Evolutionary conservation across 805 yeast genomes (phyloP).

Genomic region (Teunomyces pallodes): DNA sequence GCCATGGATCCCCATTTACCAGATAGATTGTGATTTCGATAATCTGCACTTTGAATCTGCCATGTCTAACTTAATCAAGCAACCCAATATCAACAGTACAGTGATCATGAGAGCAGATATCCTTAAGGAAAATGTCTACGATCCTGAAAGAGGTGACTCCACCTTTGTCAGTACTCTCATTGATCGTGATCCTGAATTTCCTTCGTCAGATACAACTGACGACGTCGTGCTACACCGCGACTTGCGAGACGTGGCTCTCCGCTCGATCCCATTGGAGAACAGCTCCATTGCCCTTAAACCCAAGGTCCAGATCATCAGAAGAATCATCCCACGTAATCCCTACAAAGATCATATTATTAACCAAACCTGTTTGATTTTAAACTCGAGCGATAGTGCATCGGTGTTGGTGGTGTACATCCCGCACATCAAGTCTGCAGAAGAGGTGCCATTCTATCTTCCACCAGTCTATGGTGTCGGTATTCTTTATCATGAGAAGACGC

Average conservation of each 20-base stretch:
- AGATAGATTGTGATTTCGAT: slow-evolving; percentile 46
- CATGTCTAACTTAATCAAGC: slow-evolving; percentile 72
- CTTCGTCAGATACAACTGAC: slow-evolving; percentile 18
- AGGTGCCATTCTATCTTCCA: slow-evolving; percentile 88
- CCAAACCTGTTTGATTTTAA: slow-evolving; percentile 70
- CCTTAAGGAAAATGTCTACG: slow-evolving; percentile 48
- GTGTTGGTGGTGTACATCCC: slow-evolving; percentile 74
- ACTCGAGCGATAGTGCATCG: slow-evolving; percentile 26
- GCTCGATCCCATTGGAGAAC: slow-evolving; percentile 25
- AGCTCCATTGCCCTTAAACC: slow-evolving; percentile 25
- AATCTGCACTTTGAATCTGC: slow-evolving; percentile 66
- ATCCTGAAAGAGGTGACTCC: slow-evolving; percentile 28
- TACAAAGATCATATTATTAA: slow-evolving; percentile 77
- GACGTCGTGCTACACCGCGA: slow-evolving; percentile 29
- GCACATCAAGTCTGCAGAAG: slow-evolving; percentile 57
- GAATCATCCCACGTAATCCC: slow-evolving; percentile 91
- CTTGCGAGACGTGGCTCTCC: slow-evolving; percentile 30
- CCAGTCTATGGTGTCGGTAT: slow-evolving; percentile 78
- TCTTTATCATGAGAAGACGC: slow-evolving; percentile 41
- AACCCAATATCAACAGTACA: slow-evolving; percentile 90
- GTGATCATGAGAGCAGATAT: slow-evolving; percentile 88
- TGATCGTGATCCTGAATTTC: slow-evolving; percentile 32
- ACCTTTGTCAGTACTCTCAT: slow-evolving; percentile 26
- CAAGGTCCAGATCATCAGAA: slow-evolving; percentile 61
- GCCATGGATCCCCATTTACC: slow-evolving; percentile 62